Conservation (phyloP, 2,329 filamentous ascomycete genomes). For the Verticillium zaregamsianum region DNA sequence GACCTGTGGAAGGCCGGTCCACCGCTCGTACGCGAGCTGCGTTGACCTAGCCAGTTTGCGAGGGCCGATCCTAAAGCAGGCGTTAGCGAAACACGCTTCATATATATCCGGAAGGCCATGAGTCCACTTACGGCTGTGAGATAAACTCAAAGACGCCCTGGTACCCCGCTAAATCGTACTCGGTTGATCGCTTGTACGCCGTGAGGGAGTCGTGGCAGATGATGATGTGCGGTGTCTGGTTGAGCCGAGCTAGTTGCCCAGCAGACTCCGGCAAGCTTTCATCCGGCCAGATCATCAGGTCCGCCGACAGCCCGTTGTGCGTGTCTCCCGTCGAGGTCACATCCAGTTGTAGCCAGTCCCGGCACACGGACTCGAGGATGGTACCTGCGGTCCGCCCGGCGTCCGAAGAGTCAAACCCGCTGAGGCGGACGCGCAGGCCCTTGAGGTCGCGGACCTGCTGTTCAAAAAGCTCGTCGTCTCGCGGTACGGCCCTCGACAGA, state of each 20-base stretch:
- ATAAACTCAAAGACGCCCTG: slow-evolving; percentile 14
- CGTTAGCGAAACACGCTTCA: slow-evolving; percentile 8
- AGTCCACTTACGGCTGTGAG: slow-evolving; percentile 13
- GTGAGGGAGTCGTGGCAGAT: slow-evolving; percentile 23
- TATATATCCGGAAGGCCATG: slow-evolving; percentile 7
- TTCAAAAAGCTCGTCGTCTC: slow-evolving; percentile 21
- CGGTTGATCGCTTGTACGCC: slow-evolving; percentile 17
- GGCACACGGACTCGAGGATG: slow-evolving; percentile 21
- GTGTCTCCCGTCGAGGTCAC: slow-evolving; percentile 13
- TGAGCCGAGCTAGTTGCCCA: neutral
- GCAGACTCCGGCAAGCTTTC: slow-evolving; percentile 2
- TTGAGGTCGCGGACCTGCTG: slow-evolving; percentile 20
- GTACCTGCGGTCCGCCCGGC: slow-evolving; percentile 2
- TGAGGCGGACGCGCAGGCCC: slow-evolving; percentile 22
- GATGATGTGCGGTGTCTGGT: slow-evolving; percentile 19
- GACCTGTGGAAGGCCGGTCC: neutral
- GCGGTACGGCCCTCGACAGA: slow-evolving; percentile 4
- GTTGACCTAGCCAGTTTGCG: neutral
- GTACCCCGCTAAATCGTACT: slow-evolving; percentile 5
- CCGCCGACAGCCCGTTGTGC: slow-evolving; percentile 10
- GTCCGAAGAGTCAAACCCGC: slow-evolving; percentile 11
- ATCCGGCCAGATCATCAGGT: slow-evolving; percentile 18
- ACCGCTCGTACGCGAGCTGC: too few relatives aligned
- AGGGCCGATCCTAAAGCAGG: slow-evolving; percentile 11
- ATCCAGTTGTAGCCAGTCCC: slow-evolving; percentile 25